Percentiles rank a stretch among this genome's conserved stretches.
Conservation (phyloP, 768 basidiomycete species). For the Tubosaeta brunneosetosa region DNA sequence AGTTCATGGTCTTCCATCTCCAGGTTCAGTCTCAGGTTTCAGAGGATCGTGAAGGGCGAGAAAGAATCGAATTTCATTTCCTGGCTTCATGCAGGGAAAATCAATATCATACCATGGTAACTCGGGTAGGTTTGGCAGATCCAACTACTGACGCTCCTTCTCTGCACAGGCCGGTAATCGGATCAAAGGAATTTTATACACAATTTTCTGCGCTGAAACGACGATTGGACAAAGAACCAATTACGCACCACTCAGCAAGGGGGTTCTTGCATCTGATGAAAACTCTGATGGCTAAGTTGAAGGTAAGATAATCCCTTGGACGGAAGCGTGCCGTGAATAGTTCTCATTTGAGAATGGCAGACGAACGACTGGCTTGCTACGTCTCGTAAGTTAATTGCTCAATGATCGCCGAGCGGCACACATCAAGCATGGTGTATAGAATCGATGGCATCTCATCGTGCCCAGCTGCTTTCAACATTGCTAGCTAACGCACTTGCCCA, state of each 20-base stretch:
- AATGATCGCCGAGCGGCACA: background rate
- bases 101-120: slow-evolving; percentile 57
- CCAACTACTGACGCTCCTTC: background rate
- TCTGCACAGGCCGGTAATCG: slow-evolving; percentile 46
- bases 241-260: slow-evolving; percentile 48
- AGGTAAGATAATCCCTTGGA: slow-evolving; percentile 33
- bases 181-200: slow-evolving; percentile 54
- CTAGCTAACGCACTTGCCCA: slow-evolving; percentile 46
- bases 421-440: slow-evolving; percentile 25
- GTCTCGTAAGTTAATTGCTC: slow-evolving; percentile 42
- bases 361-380: slow-evolving; percentile 64
- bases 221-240: slow-evolving; percentile 42
- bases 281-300: slow-evolving; percentile 63
- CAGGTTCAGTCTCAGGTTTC: slow-evolving; percentile 54
- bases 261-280: slow-evolving; percentile 55
- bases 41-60: slow-evolving; percentile 57
- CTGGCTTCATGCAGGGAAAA: slow-evolving; percentile 48
- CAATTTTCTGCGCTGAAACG: slow-evolving; percentile 46
- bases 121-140: background rate
- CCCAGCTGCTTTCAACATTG: slow-evolving; percentile 36
- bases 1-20: slow-evolving; percentile 22
- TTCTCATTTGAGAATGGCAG: no score
- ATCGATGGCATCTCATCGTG: slow-evolving; percentile 46
- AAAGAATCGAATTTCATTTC: slow-evolving; percentile 61
- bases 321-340: background rate